Conservation (phyloP, 140 eudicot genomes). For the Anethum foeniculum region DNA sequence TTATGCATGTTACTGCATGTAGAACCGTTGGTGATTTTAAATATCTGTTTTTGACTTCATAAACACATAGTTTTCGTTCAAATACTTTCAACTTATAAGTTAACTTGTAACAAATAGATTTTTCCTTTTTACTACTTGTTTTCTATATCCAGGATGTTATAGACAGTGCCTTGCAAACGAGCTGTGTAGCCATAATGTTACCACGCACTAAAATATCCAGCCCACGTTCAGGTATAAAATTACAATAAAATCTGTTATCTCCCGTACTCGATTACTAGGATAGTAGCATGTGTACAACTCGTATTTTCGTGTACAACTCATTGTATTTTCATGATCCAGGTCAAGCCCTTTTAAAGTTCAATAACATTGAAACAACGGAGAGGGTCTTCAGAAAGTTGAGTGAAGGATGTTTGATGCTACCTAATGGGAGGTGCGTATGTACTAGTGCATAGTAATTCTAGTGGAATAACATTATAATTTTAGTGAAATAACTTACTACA, state of each 20-base stretch:
- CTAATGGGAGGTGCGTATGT: constrained; percentile 48
- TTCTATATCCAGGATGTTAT: constrained; percentile 47
- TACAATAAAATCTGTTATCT: not conserved
- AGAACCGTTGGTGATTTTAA: not conserved
- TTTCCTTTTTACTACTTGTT: not conserved
- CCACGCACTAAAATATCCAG: constrained; percentile 47
- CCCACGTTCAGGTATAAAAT: constrained; percentile 48
- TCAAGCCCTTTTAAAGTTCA: constrained; percentile 59
- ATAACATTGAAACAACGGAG: constrained; percentile 41
- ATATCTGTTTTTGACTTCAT: not conserved
- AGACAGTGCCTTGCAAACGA: constrained; percentile 44
- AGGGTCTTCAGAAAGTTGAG: constrained; percentile 42
- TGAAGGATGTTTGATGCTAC: constrained; percentile 55
- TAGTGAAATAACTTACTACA: not conserved
- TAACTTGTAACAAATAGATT: not conserved
- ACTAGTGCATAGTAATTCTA: not conserved
- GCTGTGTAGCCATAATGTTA: constrained; percentile 57
- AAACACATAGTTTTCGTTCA: not conserved
- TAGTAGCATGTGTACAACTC: not conserved
- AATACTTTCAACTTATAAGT: not conserved
- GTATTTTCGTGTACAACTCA: constrained; percentile 10
- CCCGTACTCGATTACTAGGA: not conserved
- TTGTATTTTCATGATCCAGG: constrained; percentile 33
- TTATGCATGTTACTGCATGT: not conserved
- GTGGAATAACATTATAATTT: not conserved